These are phyloP conservation scores for Penicillium simplicissimum DNA, from an alignment of 495 filamentous ascomycete species.

Conservation along the genomic window DNA sequence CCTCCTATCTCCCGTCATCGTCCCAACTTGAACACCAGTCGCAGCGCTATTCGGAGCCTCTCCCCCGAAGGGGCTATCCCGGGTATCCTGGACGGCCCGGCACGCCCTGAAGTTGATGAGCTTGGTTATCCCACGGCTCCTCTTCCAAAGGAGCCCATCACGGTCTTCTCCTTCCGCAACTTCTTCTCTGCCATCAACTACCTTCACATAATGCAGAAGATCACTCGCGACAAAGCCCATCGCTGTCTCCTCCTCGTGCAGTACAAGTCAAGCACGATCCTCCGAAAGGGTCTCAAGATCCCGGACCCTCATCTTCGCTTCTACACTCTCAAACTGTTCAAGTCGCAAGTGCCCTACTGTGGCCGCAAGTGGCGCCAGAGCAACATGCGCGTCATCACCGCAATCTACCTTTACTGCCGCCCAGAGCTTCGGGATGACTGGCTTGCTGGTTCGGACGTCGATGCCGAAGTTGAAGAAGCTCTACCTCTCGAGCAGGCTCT, in stretches of 20 bases:
- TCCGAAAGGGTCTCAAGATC: constrained; percentile 87
- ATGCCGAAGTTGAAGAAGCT: constrained; percentile 89
- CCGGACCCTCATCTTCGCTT: constrained; percentile 83
- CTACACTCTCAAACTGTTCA: constrained; percentile 97
- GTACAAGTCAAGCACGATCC: constrained; percentile 87
- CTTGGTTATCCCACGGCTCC: constrained; percentile 69
- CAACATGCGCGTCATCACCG: constrained; percentile 98
- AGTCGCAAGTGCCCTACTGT: constrained; percentile 96
- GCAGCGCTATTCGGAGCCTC: constrained; percentile 27
- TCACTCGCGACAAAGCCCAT: constrained; percentile 91
- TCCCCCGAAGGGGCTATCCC: constrained; percentile 38
- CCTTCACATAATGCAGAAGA: constrained; percentile 93
- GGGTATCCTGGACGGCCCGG: constrained; percentile 36
- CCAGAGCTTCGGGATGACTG: constrained; percentile 95
- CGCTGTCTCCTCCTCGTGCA: constrained; percentile 89
- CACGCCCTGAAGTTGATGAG: constrained; percentile 83
- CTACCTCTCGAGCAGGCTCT: constrained; percentile 88
- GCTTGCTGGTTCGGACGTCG: constrained; percentile 86
- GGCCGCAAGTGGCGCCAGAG: constrained; percentile 96
- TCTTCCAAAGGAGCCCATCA: constrained; percentile 76
- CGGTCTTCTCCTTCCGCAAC: constrained; percentile 86
- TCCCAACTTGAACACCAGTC: constrained; percentile 30
- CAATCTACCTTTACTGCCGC: constrained; percentile 88
- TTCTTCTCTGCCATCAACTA: constrained; percentile 94
- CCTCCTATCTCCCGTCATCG: constrained; percentile 72